Conservation (phyloP, 2,329 filamentous ascomycete species). For the Huntiella bhutanensis region DNA sequence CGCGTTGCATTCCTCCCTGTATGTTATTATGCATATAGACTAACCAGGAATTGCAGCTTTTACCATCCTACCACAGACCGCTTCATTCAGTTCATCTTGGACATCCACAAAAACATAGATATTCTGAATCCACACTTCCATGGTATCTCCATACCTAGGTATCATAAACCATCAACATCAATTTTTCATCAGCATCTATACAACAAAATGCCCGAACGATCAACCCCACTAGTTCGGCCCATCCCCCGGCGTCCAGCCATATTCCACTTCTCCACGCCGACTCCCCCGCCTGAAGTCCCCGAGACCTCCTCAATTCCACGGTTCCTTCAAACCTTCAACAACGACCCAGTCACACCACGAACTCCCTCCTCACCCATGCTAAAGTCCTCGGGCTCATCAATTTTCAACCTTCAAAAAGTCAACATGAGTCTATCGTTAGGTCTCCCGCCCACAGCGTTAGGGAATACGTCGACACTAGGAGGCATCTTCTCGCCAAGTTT, state of each 20-base stretch:
- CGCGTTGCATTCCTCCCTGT: too few species aligned
- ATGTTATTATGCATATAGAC: too few species aligned
- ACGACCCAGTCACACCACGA: conserved; percentile 20
- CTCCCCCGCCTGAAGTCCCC: conserved; percentile 23
- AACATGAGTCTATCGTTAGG: conserved; percentile 46
- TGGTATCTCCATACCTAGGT: neutral
- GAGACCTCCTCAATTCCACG: conserved; percentile 12
- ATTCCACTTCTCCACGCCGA: conserved; percentile 29
- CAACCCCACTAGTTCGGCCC: conserved; percentile 41
- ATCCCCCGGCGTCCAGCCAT: conserved; percentile 55
- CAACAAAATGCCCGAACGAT: conserved; percentile 22
- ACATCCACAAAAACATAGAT: too few species aligned
- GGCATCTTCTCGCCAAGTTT: conserved; percentile 69
- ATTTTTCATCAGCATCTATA: neutral
- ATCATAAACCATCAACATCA: neutral
- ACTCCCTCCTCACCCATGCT: conserved; percentile 16
- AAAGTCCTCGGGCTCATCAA: conserved; percentile 13
- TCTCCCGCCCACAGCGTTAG: neutral
- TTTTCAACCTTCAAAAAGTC: conserved; percentile 53
- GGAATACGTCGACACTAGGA: conserved; percentile 66
- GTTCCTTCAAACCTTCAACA: conserved; percentile 9
- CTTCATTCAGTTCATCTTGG: too few species aligned
- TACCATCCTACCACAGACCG: too few species aligned
- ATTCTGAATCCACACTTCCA: too few species aligned
- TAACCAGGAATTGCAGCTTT: too few species aligned